Percentiles rank a stretch among this genome's conserved stretches.
Conservation (phyloP, 768 basidiomycete genomes). For the Leucocoprinus leucothites region DNA sequence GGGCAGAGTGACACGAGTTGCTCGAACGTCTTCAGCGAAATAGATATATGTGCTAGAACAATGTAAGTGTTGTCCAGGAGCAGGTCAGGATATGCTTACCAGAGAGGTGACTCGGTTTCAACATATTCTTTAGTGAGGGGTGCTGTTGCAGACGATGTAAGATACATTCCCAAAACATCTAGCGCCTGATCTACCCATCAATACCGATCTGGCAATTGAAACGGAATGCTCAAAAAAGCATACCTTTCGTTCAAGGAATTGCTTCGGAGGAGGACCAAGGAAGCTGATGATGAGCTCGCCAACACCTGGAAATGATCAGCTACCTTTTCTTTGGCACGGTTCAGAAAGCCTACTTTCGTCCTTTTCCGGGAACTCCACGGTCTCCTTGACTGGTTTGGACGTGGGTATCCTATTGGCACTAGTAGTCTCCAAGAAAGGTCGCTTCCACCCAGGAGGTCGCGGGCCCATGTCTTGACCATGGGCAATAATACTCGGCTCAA, state of each 20-base stretch:
- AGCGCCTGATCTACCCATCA: constrained; percentile 51
- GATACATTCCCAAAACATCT: constrained; percentile 81
- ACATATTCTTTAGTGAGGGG: constrained; percentile 90
- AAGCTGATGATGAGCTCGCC: constrained; percentile 82
- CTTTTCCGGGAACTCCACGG: constrained; percentile 92
- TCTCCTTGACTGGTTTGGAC: constrained; percentile 47
- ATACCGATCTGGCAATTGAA: background rate
- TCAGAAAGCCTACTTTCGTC: constrained; percentile 65
- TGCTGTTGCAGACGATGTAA: constrained; percentile 81
- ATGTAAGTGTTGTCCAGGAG: background rate
- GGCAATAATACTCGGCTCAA: constrained; percentile 78
- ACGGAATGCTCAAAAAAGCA: background rate
- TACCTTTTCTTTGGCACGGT: background rate
- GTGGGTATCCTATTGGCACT: constrained; percentile 63
- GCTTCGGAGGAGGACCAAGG: constrained; percentile 71
- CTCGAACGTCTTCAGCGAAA: constrained; percentile 74
- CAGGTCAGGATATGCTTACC: constrained; percentile 41
- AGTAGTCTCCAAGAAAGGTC: constrained; percentile 89
- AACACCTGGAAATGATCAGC: constrained; percentile 36
- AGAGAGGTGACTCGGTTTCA: constrained; percentile 86
- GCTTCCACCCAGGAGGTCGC: constrained; percentile 80
- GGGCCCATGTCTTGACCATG: constrained; percentile 73
- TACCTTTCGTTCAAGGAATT: constrained; percentile 73
- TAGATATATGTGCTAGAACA: constrained; percentile 73
- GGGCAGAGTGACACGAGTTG: constrained; percentile 68